Base-by-base conservation (phyloP, 345 rosid genomes). In the Eucalyptus leucophloia region DNA sequence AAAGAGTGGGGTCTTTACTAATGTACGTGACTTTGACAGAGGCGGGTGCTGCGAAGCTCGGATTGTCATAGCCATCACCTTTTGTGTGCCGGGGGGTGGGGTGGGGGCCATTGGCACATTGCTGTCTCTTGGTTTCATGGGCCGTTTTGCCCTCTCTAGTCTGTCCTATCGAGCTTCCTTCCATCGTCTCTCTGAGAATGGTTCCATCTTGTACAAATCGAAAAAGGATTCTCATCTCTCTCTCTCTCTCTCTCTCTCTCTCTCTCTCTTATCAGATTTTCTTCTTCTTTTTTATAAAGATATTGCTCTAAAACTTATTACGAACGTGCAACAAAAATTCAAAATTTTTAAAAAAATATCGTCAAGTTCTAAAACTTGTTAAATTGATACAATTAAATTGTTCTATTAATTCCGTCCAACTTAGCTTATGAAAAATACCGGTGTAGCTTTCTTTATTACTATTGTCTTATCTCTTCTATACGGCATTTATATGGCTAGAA, bases 261-360 rank as follows among this genome's bases (percentile, higher is more conserved):
- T n/a, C n/a, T n/a, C n/a, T n/a, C n/a, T n/a, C n/a, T n/a, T n/a
- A n/a, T n/a, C n/a, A n/a, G n/a, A n/a, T n/a, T n/a, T n/a, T n/a
- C n/a, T n/a, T n/a, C n/a, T n/a, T n/a, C n/a, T n/a, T n/a, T n/a
- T n/a, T n/a, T n/a, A n/a, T n/a, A n/a, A n/a, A n/a, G n/a, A n/a
- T n/a, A n/a, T n/a, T n/a, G 10, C 58, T 8, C 10, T 19, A 24
- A 24, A 56, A 56, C 7, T 56, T 23, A 56, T 24, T 24, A 56
- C 1, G 5, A 18, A 19, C 4, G 5, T 18, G 2, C 10, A 53
- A 53, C 0, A 19, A 53, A 53, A 53, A 50, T 50, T 50, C 16
- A 1, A 16, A 50, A 50, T 0, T 6, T 50, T 2, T 0, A 0
- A 16, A 19, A 18, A 18, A 51, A 53, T 19, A 53, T 0, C 1